Conservation (phyloP, 164 flowering plant species). For the Vitis riparia region DNA sequence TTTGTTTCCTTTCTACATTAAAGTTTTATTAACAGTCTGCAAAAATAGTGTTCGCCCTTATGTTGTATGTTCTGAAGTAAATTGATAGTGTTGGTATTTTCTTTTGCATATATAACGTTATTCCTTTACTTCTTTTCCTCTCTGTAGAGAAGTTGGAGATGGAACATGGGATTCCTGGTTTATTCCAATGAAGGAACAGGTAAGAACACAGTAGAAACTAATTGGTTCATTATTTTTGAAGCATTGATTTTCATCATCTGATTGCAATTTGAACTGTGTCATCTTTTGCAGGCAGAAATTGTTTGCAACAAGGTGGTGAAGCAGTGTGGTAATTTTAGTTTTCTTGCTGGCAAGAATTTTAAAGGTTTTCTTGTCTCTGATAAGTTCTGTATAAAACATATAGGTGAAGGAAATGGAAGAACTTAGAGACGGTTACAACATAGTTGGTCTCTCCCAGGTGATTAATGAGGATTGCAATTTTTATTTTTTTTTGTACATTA, state of each 20-base stretch:
- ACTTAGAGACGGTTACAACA: conserved; percentile 80
- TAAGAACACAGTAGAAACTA: neutral
- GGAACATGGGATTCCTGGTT: conserved; percentile 98
- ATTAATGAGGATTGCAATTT: neutral
- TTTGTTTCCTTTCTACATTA: too few species aligned
- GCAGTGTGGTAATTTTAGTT: conserved; percentile 3
- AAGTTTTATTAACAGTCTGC: too few species aligned
- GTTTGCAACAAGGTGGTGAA: conserved; percentile 77
- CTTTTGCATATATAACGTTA: neutral
- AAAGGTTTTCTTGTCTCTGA: conserved; percentile 6
- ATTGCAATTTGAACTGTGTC: conserved; percentile 7
- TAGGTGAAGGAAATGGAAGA: conserved; percentile 89
- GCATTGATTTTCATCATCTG: neutral
- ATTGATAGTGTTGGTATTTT: too few species aligned
- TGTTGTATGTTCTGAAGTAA: too few species aligned
- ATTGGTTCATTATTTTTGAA: conserved; percentile 3
- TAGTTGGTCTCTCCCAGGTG: conserved; percentile 99
- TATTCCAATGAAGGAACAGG: conserved; percentile 78
- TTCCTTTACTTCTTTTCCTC: conserved; percentile 3
- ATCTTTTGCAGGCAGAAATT: conserved; percentile 53
- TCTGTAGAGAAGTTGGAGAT: conserved; percentile 82
- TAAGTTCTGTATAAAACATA: conserved; percentile 15
- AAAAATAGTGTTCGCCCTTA: neutral
- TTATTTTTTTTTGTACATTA: neutral
- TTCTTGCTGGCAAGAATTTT: neutral